These are phyloP conservation scores for Ophiosphaerella narmari DNA, from an alignment of 2,329 filamentous ascomycete species.

Conservation along the genomic window DNA sequence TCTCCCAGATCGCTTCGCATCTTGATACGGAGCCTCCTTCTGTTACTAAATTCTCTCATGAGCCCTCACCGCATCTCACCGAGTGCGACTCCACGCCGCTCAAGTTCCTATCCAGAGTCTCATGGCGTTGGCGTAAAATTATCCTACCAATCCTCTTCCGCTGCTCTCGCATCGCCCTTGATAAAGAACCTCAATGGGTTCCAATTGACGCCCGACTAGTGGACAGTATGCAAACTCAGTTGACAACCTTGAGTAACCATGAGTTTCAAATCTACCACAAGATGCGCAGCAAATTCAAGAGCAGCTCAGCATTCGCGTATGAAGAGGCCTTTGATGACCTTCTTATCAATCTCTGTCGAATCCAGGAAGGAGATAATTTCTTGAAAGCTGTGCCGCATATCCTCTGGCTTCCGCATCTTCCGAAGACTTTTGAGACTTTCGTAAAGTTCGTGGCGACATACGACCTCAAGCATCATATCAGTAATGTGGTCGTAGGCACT, in stretches of 20 bases:
- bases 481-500: constrained; percentile 54
- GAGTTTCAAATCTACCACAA: constrained; percentile 40
- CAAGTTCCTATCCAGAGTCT: constrained; percentile 41
- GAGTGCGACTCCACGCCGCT: constrained; percentile 24
- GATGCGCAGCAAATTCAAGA: constrained; percentile 41
- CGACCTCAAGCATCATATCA: constrained; percentile 45
- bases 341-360: constrained; percentile 38
- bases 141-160: constrained; percentile 40
- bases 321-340: constrained; percentile 38
- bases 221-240: constrained; percentile 39
- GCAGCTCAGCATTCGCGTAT: constrained; percentile 32
- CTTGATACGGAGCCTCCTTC: constrained; percentile 41
- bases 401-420: constrained; percentile 41
- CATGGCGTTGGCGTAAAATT: constrained; percentile 38
- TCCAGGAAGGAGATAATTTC: constrained; percentile 38
- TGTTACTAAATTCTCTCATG: constrained; percentile 35
- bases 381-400: constrained; percentile 27
- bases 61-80: constrained; percentile 36
- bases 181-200: constrained; percentile 38
- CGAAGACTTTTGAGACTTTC: constrained; percentile 25
- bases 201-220: constrained; percentile 40
- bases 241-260: constrained; percentile 37
- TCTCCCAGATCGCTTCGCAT: constrained; percentile 40
- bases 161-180: constrained; percentile 32
- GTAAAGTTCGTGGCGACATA: constrained; percentile 22